Evolutionary conservation across 805 yeast genomes (phyloP).

Genomic region (Candida suzukii): DNA sequence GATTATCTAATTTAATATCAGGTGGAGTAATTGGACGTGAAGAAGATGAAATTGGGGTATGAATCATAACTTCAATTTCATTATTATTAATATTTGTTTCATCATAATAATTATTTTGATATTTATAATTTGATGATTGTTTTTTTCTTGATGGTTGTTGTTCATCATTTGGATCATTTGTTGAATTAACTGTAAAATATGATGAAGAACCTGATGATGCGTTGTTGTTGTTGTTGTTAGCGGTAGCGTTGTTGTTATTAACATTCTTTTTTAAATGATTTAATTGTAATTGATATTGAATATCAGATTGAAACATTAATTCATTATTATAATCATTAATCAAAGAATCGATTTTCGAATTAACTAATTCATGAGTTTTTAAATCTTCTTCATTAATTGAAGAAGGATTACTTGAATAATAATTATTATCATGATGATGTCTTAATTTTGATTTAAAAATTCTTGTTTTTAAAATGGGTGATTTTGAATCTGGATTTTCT

Average conservation of each 20-base stretch:
- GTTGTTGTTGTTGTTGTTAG: background rate
- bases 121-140: no score
- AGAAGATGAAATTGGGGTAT: background rate
- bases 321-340: background rate
- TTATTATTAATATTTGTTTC: background rate
- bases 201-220: background rate
- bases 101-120: no score
- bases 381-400: background rate
- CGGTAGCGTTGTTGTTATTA: constrained; percentile 1
- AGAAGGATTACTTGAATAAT: background rate
- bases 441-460: background rate
- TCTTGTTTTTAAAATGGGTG: background rate
- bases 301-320: background rate
- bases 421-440: background rate
- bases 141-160: no score
- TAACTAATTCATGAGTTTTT: background rate
- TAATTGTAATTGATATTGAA: background rate
- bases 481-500: background rate
- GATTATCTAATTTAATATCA: no score
- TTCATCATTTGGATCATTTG: no score
- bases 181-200: constrained; percentile 3
- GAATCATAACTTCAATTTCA: background rate
- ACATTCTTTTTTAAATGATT: background rate
- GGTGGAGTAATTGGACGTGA: background rate
- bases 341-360: background rate